Evolutionary conservation across 495 filamentous ascomycete genomes (phyloP), one percentile per base, ranked within the genome.

Genomic region (Hyphodiscus hymeniophilus): DNA sequence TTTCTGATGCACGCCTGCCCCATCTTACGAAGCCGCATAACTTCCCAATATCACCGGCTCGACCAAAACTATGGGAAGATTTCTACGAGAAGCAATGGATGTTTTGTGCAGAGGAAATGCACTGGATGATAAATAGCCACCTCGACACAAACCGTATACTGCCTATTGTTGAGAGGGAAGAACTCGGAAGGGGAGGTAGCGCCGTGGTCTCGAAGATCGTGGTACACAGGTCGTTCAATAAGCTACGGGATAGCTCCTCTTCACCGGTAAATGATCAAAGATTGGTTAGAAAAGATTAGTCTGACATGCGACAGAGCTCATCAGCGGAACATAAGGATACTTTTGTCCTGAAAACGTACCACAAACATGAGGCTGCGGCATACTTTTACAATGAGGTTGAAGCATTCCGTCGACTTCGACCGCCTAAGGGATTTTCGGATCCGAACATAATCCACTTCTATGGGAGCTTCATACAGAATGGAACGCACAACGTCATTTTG

Each of bases 281-380:
- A 4, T 36, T n/a, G 4, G 4, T 18, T 18, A n/a, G 13, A 4
- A 36, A 7, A 6, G 13, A 15, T 18, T 5, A 36, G 34, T 36
- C 13, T 18, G 6, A 15, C 15, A n/a, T n/a, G 34, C 4, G 6
- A n/a, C 34, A n/a, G 34, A 36, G 6, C 4, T 36, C 3, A 18
- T 7, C 23, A 24, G 7, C 5, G n/a, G 13, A 42, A 48, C 33
- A 45, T 34, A 7, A n/a, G 0, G 53, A 60, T 24, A 65, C 50
- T 7, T 70, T 62, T 47, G 67, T 65, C 10, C 51, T 71, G 28
- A 71, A 73, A 46, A 61, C 61, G 7, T 73, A 70, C 49, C 50
- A 55, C 33, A 42, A 21, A 15, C 17, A 35, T 4, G 52, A 61
- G 7, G 61, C 58, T 31, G 45, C 65, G 35, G 48, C 43, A 16